Percentiles rank a stretch among this genome's conserved stretches.
These are phyloP conservation scores for Bacidia rubella DNA, from an alignment of 495 filamentous ascomycete genomes.

Conservation along the genomic window DNA sequence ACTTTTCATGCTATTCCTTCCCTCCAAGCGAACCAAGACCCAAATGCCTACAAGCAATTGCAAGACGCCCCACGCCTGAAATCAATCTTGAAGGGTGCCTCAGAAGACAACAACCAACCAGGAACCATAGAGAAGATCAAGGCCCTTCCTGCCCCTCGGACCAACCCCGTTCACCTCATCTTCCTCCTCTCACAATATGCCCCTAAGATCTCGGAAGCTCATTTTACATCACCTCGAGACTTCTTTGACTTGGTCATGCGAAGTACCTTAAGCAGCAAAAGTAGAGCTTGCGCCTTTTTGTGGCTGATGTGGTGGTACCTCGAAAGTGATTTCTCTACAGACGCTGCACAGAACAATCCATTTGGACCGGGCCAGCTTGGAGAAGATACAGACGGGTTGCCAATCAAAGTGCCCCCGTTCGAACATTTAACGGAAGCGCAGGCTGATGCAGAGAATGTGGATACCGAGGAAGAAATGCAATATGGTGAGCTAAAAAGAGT, in stretches of 20 bases:
- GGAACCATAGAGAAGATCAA: conserved; percentile 74
- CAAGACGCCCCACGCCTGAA: conserved; percentile 94
- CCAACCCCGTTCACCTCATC: conserved; percentile 93
- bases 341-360: conserved; percentile 75
- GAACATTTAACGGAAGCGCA: conserved; percentile 63
- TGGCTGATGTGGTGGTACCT: conserved; percentile 99
- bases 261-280: conserved; percentile 64
- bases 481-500: conserved; percentile 77
- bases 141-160: conserved; percentile 52
- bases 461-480: conserved; percentile 68
- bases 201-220: conserved; percentile 78
- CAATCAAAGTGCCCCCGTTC: conserved; percentile 71
- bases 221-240: conserved; percentile 74
- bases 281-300: conserved; percentile 76
- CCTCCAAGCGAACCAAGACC: conserved; percentile 85
- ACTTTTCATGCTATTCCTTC: conserved; percentile 98
- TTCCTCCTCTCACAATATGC: conserved; percentile 90
- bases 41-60: conserved; percentile 92
- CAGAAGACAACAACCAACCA: conserved; percentile 83
- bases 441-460: conserved; percentile 75
- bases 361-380: conserved; percentile 65
- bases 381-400: conserved; percentile 46
- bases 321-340: conserved; percentile 82
- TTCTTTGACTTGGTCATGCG: conserved; percentile 97
- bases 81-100: conserved; percentile 93